phyloP scores from a whole-genome alignment of 768 basidiomycete genomes.

The Candolleomyces efflorescens region DNA sequence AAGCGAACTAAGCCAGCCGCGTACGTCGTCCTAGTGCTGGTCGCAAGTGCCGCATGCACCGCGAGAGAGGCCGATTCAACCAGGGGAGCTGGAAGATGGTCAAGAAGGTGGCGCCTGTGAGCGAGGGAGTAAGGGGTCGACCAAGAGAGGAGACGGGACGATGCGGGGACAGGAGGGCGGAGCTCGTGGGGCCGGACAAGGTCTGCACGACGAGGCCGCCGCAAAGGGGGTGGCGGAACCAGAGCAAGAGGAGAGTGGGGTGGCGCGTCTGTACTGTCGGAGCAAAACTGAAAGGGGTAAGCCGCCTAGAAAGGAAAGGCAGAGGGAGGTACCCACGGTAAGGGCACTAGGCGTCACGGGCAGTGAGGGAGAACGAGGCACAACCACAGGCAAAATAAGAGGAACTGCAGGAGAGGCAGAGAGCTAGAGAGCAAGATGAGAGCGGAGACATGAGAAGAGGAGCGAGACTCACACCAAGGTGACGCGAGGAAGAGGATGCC shows the following conservation, averaged over 20 bases:
- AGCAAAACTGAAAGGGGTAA: too few relatives aligned
- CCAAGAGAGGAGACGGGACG: constrained; percentile 13
- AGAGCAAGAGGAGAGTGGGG: neutral
- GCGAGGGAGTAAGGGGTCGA: constrained; percentile 11
- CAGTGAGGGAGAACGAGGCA: too few relatives aligned
- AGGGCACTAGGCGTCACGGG: too few relatives aligned
- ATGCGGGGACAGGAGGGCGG: constrained; percentile 16
- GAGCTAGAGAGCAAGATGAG: too few relatives aligned
- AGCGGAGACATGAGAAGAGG: too few relatives aligned
- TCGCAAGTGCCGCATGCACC: constrained; percentile 13
- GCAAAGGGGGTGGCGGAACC: neutral
- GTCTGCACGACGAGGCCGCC: neutral
- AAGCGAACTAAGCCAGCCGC: constrained; percentile 27
- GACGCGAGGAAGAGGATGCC: too few relatives aligned
- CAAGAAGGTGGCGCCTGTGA: neutral
- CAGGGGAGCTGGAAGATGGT: constrained; percentile 9
- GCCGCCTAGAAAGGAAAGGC: too few relatives aligned
- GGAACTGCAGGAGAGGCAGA: too few relatives aligned
- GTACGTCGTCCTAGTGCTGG: constrained; percentile 20
- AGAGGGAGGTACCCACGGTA: too few relatives aligned
- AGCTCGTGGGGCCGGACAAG: neutral
- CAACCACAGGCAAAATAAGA: too few relatives aligned
- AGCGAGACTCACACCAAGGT: too few relatives aligned
- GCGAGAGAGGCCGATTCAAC: neutral
- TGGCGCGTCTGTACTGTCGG: too few relatives aligned